A percentile compares a stretch with the other conserved stretches of the same genome.
Evolutionary conservation across 331 rosid genomes (phyloP).

Genomic region (Malus hybrid): DNA sequence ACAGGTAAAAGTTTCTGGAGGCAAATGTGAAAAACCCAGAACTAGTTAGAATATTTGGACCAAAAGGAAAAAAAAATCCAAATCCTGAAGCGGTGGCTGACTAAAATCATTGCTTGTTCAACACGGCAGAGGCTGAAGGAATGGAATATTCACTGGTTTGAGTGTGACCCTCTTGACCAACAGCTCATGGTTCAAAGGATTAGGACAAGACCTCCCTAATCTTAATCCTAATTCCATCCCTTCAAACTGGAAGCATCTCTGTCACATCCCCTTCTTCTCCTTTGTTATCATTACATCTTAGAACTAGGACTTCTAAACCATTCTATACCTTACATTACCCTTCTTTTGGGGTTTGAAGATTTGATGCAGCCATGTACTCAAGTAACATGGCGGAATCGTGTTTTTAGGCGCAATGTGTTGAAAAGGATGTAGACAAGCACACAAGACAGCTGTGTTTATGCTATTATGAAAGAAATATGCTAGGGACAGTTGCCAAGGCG

Average conservation of each 20-base stretch:
- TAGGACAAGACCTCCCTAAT: background rate
- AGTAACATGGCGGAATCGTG: background rate
- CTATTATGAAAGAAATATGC: too few relatives aligned
- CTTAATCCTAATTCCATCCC: background rate
- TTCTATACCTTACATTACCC: background rate
- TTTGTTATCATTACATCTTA: background rate
- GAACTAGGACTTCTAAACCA: background rate
- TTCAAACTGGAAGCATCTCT: background rate
- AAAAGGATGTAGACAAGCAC: background rate
- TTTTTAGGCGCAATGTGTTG: background rate
- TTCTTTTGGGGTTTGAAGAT: background rate
- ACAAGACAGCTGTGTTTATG: background rate
- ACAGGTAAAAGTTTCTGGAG: background rate
- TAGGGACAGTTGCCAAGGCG: too few relatives aligned
- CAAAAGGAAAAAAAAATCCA: background rate
- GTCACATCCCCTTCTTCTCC: background rate
- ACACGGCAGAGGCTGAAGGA: conserved; percentile 24
- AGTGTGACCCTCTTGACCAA: background rate
- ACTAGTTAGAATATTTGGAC: conserved; percentile 8
- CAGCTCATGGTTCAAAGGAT: conserved; percentile 1
- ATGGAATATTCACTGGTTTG: background rate
- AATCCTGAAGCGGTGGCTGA: background rate
- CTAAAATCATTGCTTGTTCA: conserved; percentile 4
- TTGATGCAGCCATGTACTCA: background rate
- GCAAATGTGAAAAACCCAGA: conserved; percentile 14